These are phyloP conservation scores for Cladosporium oxysporum DNA, from an alignment of 2,329 filamentous ascomycete genomes.

Conservation along the genomic window DNA sequence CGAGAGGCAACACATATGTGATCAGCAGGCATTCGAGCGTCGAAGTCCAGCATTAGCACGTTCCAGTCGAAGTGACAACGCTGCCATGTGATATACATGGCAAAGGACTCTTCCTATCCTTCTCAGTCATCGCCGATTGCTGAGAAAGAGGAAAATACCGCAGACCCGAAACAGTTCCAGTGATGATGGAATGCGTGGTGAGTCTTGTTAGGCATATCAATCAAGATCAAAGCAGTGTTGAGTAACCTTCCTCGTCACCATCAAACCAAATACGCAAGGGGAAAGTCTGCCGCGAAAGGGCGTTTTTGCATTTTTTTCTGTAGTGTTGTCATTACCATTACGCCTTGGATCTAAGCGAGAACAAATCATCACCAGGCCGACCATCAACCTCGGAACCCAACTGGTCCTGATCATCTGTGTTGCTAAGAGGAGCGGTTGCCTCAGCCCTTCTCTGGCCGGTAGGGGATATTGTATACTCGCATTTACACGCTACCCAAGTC, in stretches of 20 bases:
- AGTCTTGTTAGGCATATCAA: not conserved
- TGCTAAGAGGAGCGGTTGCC: not conserved
- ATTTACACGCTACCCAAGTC: constrained; percentile 19
- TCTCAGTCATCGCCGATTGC: not conserved
- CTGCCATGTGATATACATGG: not conserved
- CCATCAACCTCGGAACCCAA: not conserved
- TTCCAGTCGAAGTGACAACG: not conserved
- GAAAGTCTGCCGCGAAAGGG: not conserved
- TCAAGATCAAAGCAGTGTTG: not conserved
- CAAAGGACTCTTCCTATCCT: not conserved
- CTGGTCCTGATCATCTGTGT: not conserved
- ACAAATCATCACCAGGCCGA: not conserved
- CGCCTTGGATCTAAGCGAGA: not conserved
- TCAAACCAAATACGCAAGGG: not conserved
- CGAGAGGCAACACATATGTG: not conserved
- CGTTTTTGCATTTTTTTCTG: not conserved
- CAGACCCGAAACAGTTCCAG: too few species aligned
- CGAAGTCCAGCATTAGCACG: not conserved
- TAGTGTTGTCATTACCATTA: constrained; percentile 14
- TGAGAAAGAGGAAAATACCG: not conserved
- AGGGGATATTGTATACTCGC: constrained; percentile 15
- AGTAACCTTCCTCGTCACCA: not conserved
- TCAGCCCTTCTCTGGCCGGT: not conserved
- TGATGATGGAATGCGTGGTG: not conserved
- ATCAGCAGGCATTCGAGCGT: not conserved